A percentile compares a stretch with the other conserved stretches of the same genome.
Evolutionary conservation across 257 asterid species (phyloP).

Genomic region (Osmanthus fragrans): DNA sequence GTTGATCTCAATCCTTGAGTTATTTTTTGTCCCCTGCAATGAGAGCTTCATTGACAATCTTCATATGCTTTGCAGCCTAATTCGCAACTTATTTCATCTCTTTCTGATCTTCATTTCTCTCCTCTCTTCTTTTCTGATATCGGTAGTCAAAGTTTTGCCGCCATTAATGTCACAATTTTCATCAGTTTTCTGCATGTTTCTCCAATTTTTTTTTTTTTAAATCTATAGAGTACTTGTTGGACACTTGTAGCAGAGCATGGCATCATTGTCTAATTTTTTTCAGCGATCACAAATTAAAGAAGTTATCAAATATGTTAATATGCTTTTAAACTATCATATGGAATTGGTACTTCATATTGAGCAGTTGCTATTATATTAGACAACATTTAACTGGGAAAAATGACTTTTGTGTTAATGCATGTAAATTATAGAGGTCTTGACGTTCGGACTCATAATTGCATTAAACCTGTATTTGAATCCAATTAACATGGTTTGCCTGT

Average conservation of each 20-base stretch:
- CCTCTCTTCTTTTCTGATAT: not conserved
- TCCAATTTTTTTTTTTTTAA: not conserved
- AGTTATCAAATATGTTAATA: not conserved
- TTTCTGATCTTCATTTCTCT: not conserved
- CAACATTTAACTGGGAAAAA: too few species aligned
- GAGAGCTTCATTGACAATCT: too few species aligned
- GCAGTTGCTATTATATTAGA: not conserved
- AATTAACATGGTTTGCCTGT: not conserved
- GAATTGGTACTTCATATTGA: not conserved
- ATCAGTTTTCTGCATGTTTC: not conserved
- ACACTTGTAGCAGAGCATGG: not conserved
- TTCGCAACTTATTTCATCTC: not conserved
- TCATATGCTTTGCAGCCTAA: not conserved
- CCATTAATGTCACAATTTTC: not conserved
- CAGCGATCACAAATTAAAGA: not conserved
- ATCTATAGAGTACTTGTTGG: not conserved
- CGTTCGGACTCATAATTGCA: not conserved
- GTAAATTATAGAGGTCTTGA: not conserved
- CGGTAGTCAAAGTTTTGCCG: not conserved
- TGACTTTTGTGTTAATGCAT: not conserved
- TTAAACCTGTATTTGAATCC: not conserved
- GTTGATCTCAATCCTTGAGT: not conserved
- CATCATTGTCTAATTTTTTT: not conserved
- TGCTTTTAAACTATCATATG: not conserved
- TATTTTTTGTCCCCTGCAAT: too few species aligned